Conservation (phyloP, 495 filamentous ascomycete genomes). For the Halenospora varia region DNA sequence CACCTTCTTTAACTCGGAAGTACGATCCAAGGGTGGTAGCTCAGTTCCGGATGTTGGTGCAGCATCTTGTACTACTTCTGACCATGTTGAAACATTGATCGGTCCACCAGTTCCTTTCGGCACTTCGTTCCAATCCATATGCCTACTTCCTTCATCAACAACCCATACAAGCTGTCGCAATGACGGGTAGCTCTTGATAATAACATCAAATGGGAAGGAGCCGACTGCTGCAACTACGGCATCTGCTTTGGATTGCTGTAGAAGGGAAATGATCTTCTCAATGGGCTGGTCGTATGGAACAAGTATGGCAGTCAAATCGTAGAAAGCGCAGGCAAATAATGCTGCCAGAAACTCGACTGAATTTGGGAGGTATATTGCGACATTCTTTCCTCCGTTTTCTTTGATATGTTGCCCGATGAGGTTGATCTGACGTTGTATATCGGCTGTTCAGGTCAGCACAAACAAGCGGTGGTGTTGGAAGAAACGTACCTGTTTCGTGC, state of each 20-base stretch:
- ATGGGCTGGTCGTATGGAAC: constrained; percentile 75
- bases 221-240: constrained; percentile 81
- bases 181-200: constrained; percentile 60
- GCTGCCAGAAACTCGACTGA: constrained; percentile 78
- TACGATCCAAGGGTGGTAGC: constrained; percentile 39
- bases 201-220: constrained; percentile 73
- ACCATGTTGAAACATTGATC: constrained; percentile 80
- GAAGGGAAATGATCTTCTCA: constrained; percentile 60
- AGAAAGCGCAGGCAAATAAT: constrained; percentile 69
- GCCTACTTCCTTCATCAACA: constrained; percentile 82
- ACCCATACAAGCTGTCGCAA: constrained; percentile 87
- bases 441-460: constrained; percentile 34
- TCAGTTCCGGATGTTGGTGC: constrained; percentile 42
- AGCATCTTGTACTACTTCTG: constrained; percentile 69
- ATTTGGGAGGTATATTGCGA: constrained; percentile 91
- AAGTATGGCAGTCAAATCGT: constrained; percentile 72
- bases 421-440: constrained; percentile 81
- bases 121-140: constrained; percentile 86
- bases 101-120: constrained; percentile 67
- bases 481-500: constrained; percentile 52
- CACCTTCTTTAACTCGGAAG: constrained; percentile 48
- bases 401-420: constrained; percentile 73
- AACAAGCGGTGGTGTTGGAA: background rate
- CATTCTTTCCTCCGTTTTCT: constrained; percentile 65
- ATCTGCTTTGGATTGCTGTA: constrained; percentile 69